These are phyloP conservation scores for Corchorus olitorius DNA, from an alignment of 345 rosid species.

Conservation along the genomic window DNA sequence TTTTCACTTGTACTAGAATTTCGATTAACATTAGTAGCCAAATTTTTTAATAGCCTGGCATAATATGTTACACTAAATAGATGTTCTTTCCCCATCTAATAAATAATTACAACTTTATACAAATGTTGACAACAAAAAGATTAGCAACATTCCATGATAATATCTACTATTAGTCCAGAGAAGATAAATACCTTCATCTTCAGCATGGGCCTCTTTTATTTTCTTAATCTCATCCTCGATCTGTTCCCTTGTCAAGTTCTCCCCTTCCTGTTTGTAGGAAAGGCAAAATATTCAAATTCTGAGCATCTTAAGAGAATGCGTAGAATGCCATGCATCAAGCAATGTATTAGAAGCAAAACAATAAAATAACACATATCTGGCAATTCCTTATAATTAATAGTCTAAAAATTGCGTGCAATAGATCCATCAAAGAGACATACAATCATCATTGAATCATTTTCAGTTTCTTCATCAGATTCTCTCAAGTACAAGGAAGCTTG, in stretches of 20 bases:
- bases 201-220: conserved; percentile 87
- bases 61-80: background rate
- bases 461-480: conserved; percentile 81
- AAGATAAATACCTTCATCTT: conserved; percentile 73
- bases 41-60: background rate
- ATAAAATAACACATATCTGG: background rate
- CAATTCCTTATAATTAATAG: background rate
- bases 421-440: conserved; percentile 38
- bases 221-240: conserved; percentile 74
- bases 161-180: conserved; percentile 12
- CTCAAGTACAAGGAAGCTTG: conserved; percentile 56
- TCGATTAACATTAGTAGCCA: background rate
- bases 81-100: no score
- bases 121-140: background rate
- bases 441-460: conserved; percentile 78
- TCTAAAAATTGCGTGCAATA: background rate
- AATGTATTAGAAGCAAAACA: background rate
- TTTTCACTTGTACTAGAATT: background rate
- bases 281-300: background rate
- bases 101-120: background rate
- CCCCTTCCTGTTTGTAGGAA: conserved; percentile 66
- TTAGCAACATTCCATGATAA: background rate
- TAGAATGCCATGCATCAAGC: background rate
- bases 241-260: conserved; percentile 77
- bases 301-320: conserved; percentile 9